Conservation (phyloP, 192 early-diverging fungal species). For the Geranomyces variabilis region DNA sequence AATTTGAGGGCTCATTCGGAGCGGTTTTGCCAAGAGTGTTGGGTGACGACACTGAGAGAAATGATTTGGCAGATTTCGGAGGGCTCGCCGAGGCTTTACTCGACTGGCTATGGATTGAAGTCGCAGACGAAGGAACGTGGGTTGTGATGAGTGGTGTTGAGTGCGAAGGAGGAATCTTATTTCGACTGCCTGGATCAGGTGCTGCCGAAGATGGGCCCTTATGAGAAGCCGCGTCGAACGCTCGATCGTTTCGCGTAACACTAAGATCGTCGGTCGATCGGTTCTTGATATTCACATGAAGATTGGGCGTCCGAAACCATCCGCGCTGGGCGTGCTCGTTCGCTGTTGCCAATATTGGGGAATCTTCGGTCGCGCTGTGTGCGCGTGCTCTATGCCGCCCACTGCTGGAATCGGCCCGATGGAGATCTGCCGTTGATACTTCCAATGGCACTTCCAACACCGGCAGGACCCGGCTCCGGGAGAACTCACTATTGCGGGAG, state of each 20-base stretch:
- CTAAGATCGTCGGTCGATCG: slow-evolving; percentile 17
- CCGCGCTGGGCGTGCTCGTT: neutral
- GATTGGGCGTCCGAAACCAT: slow-evolving; percentile 13
- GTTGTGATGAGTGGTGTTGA: no score
- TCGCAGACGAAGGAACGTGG: no score
- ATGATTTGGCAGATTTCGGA: slow-evolving; percentile 19
- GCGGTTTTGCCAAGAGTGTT: neutral
- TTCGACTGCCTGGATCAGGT: no score
- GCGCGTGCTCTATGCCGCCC: no score
- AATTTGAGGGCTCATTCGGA: neutral
- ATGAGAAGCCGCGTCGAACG: no score
- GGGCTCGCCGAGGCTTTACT: slow-evolving; percentile 19
- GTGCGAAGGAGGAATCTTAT: no score
- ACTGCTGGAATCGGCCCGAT: neutral
- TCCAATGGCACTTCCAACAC: no score
- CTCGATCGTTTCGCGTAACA: no score
- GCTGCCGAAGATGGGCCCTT: no score
- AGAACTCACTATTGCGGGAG: neutral
- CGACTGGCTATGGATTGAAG: neutral
- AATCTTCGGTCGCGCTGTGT: no score
- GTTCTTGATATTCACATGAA: slow-evolving; percentile 3
- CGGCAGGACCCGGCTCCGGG: neutral
- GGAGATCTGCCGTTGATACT: neutral
- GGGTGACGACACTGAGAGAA: slow-evolving; percentile 1
- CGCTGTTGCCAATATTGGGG: no score